phyloP scores from a whole-genome alignment of 208 protist species.

The Crithidia expoeki region DNA sequence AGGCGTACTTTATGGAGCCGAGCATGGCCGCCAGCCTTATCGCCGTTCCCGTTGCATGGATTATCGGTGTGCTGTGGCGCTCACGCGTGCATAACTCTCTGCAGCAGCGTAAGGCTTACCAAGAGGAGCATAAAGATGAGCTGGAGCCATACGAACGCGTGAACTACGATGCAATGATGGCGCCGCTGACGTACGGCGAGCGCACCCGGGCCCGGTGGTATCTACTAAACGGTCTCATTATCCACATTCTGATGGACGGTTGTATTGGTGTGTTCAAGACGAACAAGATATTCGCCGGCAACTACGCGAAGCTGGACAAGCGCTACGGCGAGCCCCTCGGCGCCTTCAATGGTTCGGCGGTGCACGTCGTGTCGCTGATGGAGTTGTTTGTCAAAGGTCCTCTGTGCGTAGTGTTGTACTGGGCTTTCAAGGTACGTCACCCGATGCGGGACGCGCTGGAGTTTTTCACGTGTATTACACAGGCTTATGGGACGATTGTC shows the following conservation, averaged over 20 bases:
- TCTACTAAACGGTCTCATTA: slow-evolving; percentile 74
- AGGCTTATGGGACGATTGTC: slow-evolving; percentile 68
- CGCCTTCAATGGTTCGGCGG: slow-evolving; percentile 46
- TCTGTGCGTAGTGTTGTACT: slow-evolving; percentile 73
- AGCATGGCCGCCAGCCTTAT: slow-evolving; percentile 46
- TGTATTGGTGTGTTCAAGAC: slow-evolving; percentile 71
- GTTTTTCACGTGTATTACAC: slow-evolving; percentile 72
- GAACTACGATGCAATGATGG: slow-evolving; percentile 38
- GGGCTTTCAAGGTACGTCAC: slow-evolving; percentile 51
- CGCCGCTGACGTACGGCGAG: slow-evolving; percentile 52
- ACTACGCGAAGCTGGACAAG: slow-evolving; percentile 73
- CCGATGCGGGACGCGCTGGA: slow-evolving; percentile 68
- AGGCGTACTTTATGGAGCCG: slow-evolving; percentile 58
- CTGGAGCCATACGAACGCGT: slow-evolving; percentile 12
- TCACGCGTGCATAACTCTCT: slow-evolving; percentile 26
- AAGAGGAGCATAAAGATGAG: slow-evolving; percentile 16
- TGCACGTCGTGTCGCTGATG: slow-evolving; percentile 72
- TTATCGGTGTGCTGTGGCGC: slow-evolving; percentile 36
- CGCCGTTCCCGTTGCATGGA: slow-evolving; percentile 36
- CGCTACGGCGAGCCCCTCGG: slow-evolving; percentile 58
- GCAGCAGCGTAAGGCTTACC: slow-evolving; percentile 12
- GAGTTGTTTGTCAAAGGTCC: slow-evolving; percentile 68
- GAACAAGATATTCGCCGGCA: slow-evolving; percentile 54
- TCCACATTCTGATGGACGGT: slow-evolving; percentile 79
- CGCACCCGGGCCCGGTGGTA: slow-evolving; percentile 76